Base-by-base conservation (phyloP, 2,329 filamentous ascomycete species). In the Penicillium aurantiogriseum region DNA sequence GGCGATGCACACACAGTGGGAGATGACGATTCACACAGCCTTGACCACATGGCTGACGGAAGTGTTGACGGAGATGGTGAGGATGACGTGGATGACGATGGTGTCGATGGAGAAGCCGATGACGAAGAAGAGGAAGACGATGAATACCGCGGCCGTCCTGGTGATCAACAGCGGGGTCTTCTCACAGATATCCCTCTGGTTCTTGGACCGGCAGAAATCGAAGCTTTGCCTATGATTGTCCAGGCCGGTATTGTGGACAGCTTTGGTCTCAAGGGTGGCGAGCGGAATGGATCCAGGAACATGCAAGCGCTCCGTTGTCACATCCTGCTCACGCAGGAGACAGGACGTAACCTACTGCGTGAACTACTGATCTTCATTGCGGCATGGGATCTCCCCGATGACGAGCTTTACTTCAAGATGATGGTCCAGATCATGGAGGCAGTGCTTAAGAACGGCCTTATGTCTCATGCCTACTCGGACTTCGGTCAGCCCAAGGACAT, bases 351-450 rank as follows among this genome's bases (percentile, higher is more conserved):
- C 69, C 80, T 97, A 4, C 80, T 97, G 1, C 84, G 93, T 55
- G 93, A 97, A 73, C 85, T 97, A 68, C 81, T 97, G 43, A 95
- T 97, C 57, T 97, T 97, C 72, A 96, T 97, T 61, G 93, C 93
- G 5, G 92, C 96, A 9, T 97, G 93, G 93, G 93, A 97, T 70
- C 87, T 97, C 67, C 89, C 91, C 40, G 92, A 97, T 72, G 88
- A 93, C 59, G 92, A 95, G 60, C 85, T 96, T 38, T 96, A 97
- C 69, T 97, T 96, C 79, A 93, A 96, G 73, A 91, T 97, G 73
- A 97, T 95, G 74, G 89, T 92, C 44, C 92, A 97, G 74, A 96
- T 97, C 59, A 91, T 97, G 76, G 91, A 96, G 71, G 91, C 93
- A 0, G 90, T 97, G 46, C 86, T 97, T 50, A 88, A 92, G 64